These are phyloP conservation scores for Pisolithus thermaeus DNA, from an alignment of 1,284 basidiomycete genomes.

Conservation along the genomic window DNA sequence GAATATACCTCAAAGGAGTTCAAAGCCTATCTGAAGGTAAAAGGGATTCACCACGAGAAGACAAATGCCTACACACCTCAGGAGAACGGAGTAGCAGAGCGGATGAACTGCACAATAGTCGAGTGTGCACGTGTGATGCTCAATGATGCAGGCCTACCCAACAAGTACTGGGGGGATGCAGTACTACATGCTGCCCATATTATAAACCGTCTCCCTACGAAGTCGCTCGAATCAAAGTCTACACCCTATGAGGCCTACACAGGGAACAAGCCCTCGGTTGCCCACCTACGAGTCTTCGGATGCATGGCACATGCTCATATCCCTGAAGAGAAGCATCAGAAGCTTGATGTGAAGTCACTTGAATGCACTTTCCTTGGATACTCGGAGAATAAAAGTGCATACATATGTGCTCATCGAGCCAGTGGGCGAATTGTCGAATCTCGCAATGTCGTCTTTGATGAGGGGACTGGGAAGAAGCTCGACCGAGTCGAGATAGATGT, in stretches of 20 bases:
- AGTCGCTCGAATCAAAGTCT: background rate
- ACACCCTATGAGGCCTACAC: background rate
- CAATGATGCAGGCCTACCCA: no score
- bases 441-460: background rate
- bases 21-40: slow-evolving; percentile 1
- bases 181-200: no score
- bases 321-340: background rate
- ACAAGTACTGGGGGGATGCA: no score
- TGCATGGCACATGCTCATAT: background rate
- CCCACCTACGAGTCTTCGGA: background rate
- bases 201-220: slow-evolving; percentile 7
- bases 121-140: no score
- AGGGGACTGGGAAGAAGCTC: background rate
- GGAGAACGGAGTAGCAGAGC: slow-evolving; percentile 6
- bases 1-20: slow-evolving; percentile 8
- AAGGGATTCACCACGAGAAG: no score
- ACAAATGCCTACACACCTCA: slow-evolving; percentile 7
- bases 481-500: no score
- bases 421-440: background rate
- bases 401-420: background rate
- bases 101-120: slow-evolving; percentile 7
- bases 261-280: no score
- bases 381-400: background rate
- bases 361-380: background rate
- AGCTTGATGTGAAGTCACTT: slow-evolving; percentile 1